A percentile compares a stretch with the other conserved stretches of the same genome.
These are phyloP conservation scores for Lentinula lateritia DNA, from an alignment of 768 basidiomycete genomes.

Conservation along the genomic window DNA sequence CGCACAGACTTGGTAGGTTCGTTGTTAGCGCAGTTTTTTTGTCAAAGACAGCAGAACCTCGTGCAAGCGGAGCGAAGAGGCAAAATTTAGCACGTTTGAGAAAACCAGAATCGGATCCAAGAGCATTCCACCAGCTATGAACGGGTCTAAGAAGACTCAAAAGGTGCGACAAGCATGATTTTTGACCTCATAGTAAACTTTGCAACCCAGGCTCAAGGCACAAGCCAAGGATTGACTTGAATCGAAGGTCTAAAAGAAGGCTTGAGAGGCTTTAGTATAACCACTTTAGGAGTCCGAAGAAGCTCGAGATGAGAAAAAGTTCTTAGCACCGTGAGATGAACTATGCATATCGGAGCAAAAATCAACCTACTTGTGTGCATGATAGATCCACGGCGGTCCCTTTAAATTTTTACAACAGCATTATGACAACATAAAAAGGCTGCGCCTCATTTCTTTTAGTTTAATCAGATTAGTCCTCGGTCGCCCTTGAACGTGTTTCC, in stretches of 20 bases:
- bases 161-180: too few species aligned
- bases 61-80: background rate
- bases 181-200: background rate
- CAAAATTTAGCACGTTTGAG: background rate
- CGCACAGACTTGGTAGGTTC: background rate
- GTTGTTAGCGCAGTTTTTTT: background rate
- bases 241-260: background rate
- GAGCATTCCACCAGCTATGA: background rate
- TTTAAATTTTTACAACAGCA: background rate
- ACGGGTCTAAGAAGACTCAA: background rate
- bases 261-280: background rate
- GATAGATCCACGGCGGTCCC: background rate
- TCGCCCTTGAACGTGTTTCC: background rate
- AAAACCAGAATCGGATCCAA: background rate
- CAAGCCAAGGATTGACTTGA: background rate
- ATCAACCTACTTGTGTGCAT: conserved; percentile 2
- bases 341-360: background rate
- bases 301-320: background rate
- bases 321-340: background rate
- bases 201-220: background rate
- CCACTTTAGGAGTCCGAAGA: conserved; percentile 1
- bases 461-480: background rate
- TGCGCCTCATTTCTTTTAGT: background rate
- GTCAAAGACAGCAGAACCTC: background rate
- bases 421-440: background rate